Evolutionary conservation across 371 early-diverging fungal genomes (phyloP), one percentile per base, ranked within the genome.

Genomic region (Mortierella sp.): DNA sequence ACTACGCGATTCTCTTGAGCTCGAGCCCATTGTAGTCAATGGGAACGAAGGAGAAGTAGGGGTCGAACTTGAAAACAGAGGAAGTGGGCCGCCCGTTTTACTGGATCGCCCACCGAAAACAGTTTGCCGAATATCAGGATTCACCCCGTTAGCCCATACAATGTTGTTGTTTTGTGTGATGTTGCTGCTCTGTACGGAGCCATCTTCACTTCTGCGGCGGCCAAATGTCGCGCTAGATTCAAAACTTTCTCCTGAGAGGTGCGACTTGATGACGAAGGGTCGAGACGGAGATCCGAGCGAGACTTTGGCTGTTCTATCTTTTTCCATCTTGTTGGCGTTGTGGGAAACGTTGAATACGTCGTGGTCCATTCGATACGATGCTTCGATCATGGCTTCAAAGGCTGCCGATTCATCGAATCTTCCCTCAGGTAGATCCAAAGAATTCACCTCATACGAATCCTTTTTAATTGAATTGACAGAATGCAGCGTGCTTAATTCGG

Each of bases 401-500:
- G 49, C 62, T 12, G 26, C 22, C 1, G 35, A 23, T n/a, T 68
- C 69, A 37, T 58, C 43, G 1, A 35, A 31, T 12, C 47, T 31
- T 28, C 56, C 62, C 10, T 54, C 45, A 12, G 63, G 22, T 17
- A 29, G 29, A 1, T 70, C 71, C n/a, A 54, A 43, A 0, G 64
- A 56, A 26, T n/a, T 23, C 29, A 8, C 34, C 4, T 56, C 71
- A 13, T 57, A 61, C 13, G 17, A 22, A 0, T 45, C 67, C 51
- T 72, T 72, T 19, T 72, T 70, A 15, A 66, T 13, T 23, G 73
- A 73, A 22, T 66, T 23, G 26, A 32, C 40, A 3, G 76, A 76
- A 40, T 66, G 61, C 19, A 76, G 62, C 19, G 77, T 76, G 59
- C 72, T 72, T 19, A 72, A 12, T 22, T 75, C 76, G 12, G 51